A percentile compares a stretch with the other conserved stretches of the same genome.
Conservation (phyloP, 2,329 filamentous ascomycete genomes). For the Colletotrichum graminicola region DNA sequence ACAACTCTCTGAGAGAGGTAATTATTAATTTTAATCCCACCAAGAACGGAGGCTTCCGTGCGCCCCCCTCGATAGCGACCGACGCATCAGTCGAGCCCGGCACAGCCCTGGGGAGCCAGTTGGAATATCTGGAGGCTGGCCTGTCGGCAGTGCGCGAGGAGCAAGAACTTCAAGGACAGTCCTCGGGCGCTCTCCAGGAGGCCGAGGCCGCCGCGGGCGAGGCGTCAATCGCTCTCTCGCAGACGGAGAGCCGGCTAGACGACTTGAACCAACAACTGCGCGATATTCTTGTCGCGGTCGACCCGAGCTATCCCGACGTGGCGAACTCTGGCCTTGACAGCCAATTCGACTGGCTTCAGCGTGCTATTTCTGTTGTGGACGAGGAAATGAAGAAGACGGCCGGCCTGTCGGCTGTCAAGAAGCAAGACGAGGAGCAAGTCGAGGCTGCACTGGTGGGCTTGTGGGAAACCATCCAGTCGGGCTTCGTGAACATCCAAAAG, state of each 20-base stretch:
- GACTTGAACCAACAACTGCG: slow-evolving; percentile 75
- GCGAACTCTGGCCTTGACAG: slow-evolving; percentile 73
- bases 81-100: slow-evolving; percentile 11
- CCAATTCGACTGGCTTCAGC: slow-evolving; percentile 77
- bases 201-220: slow-evolving; percentile 45
- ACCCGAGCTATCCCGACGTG: slow-evolving; percentile 66
- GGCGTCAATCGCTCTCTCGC: slow-evolving; percentile 48
- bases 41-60: slow-evolving; percentile 60
- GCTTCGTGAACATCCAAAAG: slow-evolving; percentile 67
- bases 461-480: slow-evolving; percentile 70
- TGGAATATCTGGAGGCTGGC: slow-evolving; percentile 79
- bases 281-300: slow-evolving; percentile 64
- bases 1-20: slow-evolving; percentile 74
- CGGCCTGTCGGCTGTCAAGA: slow-evolving; percentile 48
- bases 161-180: slow-evolving; percentile 59
- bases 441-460: slow-evolving; percentile 66
- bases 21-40: slow-evolving; percentile 73
- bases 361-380: slow-evolving; percentile 66
- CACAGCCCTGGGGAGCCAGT: slow-evolving; percentile 64
- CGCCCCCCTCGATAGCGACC: slow-evolving; percentile 51
- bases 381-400: slow-evolving; percentile 55
- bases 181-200: slow-evolving; percentile 43
- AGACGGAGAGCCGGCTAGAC: slow-evolving; percentile 67
- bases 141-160: slow-evolving; percentile 71
- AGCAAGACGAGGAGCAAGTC: slow-evolving; percentile 65